Conservation (phyloP, 1,284 basidiomycete species). For the Mycena citricolor region DNA sequence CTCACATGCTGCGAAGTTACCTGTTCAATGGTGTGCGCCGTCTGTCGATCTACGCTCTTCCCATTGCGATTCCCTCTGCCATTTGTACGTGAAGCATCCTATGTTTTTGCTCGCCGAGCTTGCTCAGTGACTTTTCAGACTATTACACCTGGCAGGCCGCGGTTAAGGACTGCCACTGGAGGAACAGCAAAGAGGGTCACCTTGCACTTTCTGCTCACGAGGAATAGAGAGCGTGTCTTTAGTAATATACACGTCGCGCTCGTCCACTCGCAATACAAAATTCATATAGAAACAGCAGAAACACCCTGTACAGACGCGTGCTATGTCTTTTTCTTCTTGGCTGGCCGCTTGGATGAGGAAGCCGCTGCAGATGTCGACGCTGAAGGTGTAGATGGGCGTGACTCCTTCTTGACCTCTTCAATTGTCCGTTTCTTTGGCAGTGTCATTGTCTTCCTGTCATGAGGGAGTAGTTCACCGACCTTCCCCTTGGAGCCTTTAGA, state of each 20-base stretch:
- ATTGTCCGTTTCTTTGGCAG: constrained; percentile 55
- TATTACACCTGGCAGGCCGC: constrained; percentile 87
- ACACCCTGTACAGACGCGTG: not conserved
- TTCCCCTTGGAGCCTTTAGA: constrained; percentile 61
- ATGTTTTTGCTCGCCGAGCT: not conserved
- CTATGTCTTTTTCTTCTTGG: constrained; percentile 25
- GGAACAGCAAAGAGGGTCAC: constrained; percentile 82
- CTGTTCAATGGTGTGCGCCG: constrained; percentile 88
- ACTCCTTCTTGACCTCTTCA: constrained; percentile 48
- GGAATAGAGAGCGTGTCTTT: constrained; percentile 14
- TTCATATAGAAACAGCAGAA: constrained; percentile 12
- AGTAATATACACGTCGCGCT: not conserved
- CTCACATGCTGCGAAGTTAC: constrained; percentile 72
- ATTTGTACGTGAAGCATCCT: constrained; percentile 66
- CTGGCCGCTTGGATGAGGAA: constrained; percentile 18
- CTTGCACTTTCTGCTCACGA: constrained; percentile 45
- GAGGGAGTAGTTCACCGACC: constrained; percentile 39
- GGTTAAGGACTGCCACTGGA: constrained; percentile 66
- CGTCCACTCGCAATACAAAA: not conserved
- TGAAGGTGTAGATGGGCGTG: constrained; percentile 42
- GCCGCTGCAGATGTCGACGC: constrained; percentile 12
- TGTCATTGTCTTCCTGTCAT: no score
- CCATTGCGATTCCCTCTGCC: constrained; percentile 78
- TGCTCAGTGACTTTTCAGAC: constrained; percentile 43
- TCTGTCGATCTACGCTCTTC: constrained; percentile 72